phyloP scores from a whole-genome alignment of 1,284 basidiomycete species.

The Puccinia coronata region DNA sequence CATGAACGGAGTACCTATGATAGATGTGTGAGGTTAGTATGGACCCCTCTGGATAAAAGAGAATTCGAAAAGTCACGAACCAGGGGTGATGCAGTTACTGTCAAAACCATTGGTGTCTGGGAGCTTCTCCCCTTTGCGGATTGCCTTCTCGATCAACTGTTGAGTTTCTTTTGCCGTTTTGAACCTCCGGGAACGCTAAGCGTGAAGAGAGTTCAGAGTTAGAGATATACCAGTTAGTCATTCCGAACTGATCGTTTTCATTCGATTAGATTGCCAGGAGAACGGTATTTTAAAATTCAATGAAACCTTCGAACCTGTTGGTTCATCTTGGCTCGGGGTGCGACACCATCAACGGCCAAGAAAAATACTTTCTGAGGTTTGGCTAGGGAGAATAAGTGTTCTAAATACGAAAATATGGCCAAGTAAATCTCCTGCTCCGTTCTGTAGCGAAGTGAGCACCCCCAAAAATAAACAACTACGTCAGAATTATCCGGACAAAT shows the following conservation, averaged over 20 bases:
- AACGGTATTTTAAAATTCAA: background rate
- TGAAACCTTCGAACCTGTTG: constrained; percentile 67
- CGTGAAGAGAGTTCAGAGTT: background rate
- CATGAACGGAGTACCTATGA: constrained; percentile 91
- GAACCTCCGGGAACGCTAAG: constrained; percentile 77
- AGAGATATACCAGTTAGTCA: background rate
- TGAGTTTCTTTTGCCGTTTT: constrained; percentile 89
- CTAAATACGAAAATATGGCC: constrained; percentile 93
- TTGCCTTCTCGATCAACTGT: constrained; percentile 81
- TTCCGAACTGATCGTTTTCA: background rate
- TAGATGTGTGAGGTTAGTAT: constrained; percentile 5
- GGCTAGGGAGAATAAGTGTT: constrained; percentile 94
- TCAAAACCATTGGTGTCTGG: constrained; percentile 95
- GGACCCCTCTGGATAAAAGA: background rate
- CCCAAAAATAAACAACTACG: background rate
- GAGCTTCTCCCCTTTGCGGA: constrained; percentile 82
- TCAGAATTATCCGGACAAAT: background rate
- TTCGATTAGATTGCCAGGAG: background rate
- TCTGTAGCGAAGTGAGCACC: constrained; percentile 20
- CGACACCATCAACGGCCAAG: constrained; percentile 93
- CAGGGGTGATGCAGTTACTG: constrained; percentile 98
- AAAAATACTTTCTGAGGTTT: constrained; percentile 79
- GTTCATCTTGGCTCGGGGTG: constrained; percentile 99
- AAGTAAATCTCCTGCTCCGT: constrained; percentile 97
- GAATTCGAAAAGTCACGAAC: constrained; percentile 62